A percentile compares a stretch with the other conserved stretches of the same genome.
phyloP scores from a whole-genome alignment of 2,329 filamentous ascomycete species.

The Hypoxylon sp. region DNA sequence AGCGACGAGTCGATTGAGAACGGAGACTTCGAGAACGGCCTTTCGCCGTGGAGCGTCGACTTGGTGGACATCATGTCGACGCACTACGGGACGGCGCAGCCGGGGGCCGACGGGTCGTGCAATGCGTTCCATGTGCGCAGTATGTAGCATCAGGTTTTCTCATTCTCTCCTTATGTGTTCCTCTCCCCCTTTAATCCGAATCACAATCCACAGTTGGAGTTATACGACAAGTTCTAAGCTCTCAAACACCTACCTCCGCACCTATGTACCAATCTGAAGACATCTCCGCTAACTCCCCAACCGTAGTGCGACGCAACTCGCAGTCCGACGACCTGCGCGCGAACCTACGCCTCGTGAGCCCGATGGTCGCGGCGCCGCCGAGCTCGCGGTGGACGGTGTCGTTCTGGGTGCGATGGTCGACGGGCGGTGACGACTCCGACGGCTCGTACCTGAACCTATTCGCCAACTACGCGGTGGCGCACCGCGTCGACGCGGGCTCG shows the following conservation, averaged over 20 bases:
- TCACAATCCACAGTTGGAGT: no score
- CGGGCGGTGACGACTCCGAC: conserved; percentile 51
- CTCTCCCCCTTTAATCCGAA: no score
- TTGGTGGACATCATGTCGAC: conserved; percentile 47
- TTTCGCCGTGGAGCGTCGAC: conserved; percentile 47
- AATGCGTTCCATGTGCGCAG: conserved; percentile 42
- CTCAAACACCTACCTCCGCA: no score
- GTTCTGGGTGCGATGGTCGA: conserved; percentile 42
- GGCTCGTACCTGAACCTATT: conserved; percentile 51
- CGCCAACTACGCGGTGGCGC: conserved; percentile 57
- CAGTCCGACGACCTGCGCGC: conserved; percentile 41
- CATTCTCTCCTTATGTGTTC: no score
- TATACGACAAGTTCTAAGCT: no score
- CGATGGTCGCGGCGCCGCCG: conserved; percentile 35
- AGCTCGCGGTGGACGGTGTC: conserved; percentile 32
- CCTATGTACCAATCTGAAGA: no score
- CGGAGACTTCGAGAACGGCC: conserved; percentile 46
- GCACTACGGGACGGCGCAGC: conserved; percentile 32
- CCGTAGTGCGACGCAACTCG: conserved; percentile 35
- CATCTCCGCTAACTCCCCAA: no score
- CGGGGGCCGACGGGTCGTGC: conserved; percentile 43
- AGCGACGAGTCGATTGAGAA: conserved; percentile 39
- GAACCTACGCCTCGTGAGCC: conserved; percentile 42
- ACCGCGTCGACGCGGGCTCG: conserved; percentile 56
- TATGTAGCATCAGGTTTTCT: no score